Base-by-base conservation (phyloP, 176 grass and related monocot genomes). In the Tillandsia fasciculata region DNA sequence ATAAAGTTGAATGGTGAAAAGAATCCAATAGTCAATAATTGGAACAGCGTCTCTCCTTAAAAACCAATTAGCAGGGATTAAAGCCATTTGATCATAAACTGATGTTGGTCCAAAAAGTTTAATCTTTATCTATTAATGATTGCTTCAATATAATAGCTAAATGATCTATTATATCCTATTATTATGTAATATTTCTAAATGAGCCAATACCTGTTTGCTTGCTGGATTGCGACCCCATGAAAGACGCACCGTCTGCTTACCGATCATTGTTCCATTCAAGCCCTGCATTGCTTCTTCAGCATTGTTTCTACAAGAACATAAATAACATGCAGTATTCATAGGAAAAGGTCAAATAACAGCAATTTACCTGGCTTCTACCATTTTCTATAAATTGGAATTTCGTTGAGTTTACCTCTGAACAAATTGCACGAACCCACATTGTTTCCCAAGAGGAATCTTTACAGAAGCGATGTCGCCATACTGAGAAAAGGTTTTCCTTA, bases 361-460 rank as follows among this genome's bases (percentile, higher is more conserved):
- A 61, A 61, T 18, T 18, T 61, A 18, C 1, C 56, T 18, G 15
- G 10, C 14, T 22, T 61, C 8, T 61, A 61, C 22, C 56, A 15
- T 20, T 18, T 61, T 18, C 15, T 23, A 23, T 61, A 9, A 20
- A 23, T 61, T 18, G 22, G 10, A 4, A 58, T 18, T 23, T 8
- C 22, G n/a, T 61, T 14, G 22, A 20, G 56, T 23, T 61, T 87
- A 96, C 93, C 89, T 90, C 79, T 81, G 86, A 63, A 86, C 70
- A 81, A 96, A 92, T 77, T 96, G 93, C 77, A 92, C 93, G 0
- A 97, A 97, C 15, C 93, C 93, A 2, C 89, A 97, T 65, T 97
- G 93, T 68, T 97, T 97, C 17, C 93, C 86, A 65, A 84, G 81
- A 64, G 93, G 93, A 66, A 97, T 89, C 80, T 97, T 97, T 48